A percentile compares a stretch with the other conserved stretches of the same genome.
phyloP scores from a whole-genome alignment of 83 land plant genomes.

The Picea abies region DNA sequence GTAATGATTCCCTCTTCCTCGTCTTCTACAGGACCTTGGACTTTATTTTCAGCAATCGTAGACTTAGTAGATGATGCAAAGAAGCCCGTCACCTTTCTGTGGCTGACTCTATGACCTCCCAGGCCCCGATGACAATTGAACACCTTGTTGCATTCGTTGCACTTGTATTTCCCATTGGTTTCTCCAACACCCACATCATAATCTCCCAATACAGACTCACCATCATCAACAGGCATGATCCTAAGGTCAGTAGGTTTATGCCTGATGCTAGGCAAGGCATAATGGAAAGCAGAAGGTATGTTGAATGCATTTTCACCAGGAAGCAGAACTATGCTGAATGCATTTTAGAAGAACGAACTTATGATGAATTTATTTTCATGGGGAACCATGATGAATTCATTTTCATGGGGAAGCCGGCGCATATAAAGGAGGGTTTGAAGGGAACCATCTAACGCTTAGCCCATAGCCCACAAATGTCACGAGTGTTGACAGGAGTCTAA shows the following conservation, averaged over 20 bases:
- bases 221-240: constrained; percentile 13
- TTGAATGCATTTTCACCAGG: too few species aligned
- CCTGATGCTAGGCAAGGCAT: background rate
- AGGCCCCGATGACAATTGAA: constrained; percentile 33
- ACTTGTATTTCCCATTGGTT: constrained; percentile 20
- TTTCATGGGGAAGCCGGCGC: too few species aligned
- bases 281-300: too few species aligned
- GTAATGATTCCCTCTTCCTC: constrained; percentile 9
- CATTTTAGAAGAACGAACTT: too few species aligned
- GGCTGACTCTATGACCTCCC: constrained; percentile 38
- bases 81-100: constrained; percentile 21
- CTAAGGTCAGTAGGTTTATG: background rate
- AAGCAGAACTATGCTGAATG: too few species aligned
- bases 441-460: too few species aligned
- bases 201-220: constrained; percentile 14
- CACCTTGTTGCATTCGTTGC: constrained; percentile 28
- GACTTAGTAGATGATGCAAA: background rate
- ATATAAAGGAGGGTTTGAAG: too few species aligned
- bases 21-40: background rate
- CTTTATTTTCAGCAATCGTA: background rate
- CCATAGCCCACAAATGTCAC: too few species aligned
- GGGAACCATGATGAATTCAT: too few species aligned
- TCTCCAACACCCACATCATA: constrained; percentile 11
- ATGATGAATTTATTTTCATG: too few species aligned
- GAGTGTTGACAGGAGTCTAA: too few species aligned